These are phyloP conservation scores for Geotrichum macrosporum DNA, from an alignment of 1,139 yeast genomes.

Conservation along the genomic window DNA sequence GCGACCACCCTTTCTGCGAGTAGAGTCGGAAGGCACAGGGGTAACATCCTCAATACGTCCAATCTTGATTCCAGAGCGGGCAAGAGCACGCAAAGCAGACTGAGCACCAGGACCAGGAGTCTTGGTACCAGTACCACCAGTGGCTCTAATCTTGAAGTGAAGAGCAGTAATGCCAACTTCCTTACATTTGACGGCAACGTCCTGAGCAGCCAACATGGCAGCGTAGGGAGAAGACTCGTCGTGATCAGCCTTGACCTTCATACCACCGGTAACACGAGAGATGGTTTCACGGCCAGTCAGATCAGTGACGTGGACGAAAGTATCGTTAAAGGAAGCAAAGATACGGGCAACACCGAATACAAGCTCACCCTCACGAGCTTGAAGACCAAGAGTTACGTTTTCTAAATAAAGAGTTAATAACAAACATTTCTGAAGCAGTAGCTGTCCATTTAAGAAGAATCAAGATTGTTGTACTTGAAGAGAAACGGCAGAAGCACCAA, in stretches of 20 bases:
- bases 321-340: slow-evolving; percentile 99
- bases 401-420: slow-evolving; percentile 35
- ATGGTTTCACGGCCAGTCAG: slow-evolving; percentile 99
- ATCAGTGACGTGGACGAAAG: slow-evolving; percentile 99
- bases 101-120: slow-evolving; percentile 99
- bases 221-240: slow-evolving; percentile 99
- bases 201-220: slow-evolving; percentile 99
- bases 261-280: slow-evolving; percentile 99
- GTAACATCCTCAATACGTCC: slow-evolving; percentile 99
- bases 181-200: slow-evolving; percentile 97
- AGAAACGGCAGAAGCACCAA: neutral
- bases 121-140: slow-evolving; percentile 99
- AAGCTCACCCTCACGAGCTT: slow-evolving; percentile 94
- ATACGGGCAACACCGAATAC: slow-evolving; percentile 99
- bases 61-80: slow-evolving; percentile 99
- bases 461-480: too few relatives aligned
- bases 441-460: too few relatives aligned
- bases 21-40: slow-evolving; percentile 99
- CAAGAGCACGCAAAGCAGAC: slow-evolving; percentile 99
- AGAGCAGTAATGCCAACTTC: slow-evolving; percentile 99
- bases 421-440: too few relatives aligned
- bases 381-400: slow-evolving; percentile 74
- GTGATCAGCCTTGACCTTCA: slow-evolving; percentile 99
- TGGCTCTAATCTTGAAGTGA: slow-evolving; percentile 99
- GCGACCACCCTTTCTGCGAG: slow-evolving; percentile 99